phyloP scores from a whole-genome alignment of 2,329 filamentous ascomycete species.

The Plectosphaerella cucumerina region DNA sequence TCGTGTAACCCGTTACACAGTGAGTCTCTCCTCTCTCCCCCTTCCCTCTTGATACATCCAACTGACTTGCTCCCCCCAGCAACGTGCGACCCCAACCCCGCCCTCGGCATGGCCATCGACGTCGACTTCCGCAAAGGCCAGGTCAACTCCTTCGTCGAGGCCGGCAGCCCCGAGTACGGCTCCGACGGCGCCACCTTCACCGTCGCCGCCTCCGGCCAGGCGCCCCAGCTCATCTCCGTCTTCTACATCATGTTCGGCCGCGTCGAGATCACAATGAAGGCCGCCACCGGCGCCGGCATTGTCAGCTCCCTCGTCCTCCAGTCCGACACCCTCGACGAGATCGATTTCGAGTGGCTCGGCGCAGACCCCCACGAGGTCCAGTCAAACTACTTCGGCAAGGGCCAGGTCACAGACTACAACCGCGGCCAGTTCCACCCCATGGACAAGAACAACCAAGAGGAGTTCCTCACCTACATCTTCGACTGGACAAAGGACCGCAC shows the following conservation, averaged over 20 bases:
- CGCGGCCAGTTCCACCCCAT: constrained; percentile 74
- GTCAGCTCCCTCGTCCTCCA: constrained; percentile 89
- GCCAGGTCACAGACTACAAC: constrained; percentile 78
- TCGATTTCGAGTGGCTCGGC: constrained; percentile 96
- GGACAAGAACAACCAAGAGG: constrained; percentile 63
- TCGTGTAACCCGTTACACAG: constrained; percentile 33
- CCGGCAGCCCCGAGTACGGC: constrained; percentile 68
- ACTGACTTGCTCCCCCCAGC: constrained; percentile 23
- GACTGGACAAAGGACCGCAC: constrained; percentile 88
- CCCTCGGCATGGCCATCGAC: constrained; percentile 75
- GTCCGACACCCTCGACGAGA: constrained; percentile 90
- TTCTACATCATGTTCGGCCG: constrained; percentile 99
- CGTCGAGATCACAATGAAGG: constrained; percentile 80
- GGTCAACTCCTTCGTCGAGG: constrained; percentile 74
- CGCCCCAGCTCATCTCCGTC: constrained; percentile 79
- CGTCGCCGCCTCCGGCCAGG: constrained; percentile 71
- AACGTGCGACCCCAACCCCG: constrained; percentile 71
- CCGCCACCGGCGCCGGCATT: constrained; percentile 84
- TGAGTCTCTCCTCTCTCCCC: constrained; percentile 16
- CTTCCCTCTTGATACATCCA: background rate
- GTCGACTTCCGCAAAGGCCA: constrained; percentile 78
- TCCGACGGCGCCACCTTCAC: constrained; percentile 77
- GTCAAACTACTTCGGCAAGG: constrained; percentile 96
- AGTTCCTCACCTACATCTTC: constrained; percentile 82
- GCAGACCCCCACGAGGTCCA: constrained; percentile 75